phyloP scores from a whole-genome alignment of 1,139 yeast genomes.

The Hyphopichia pseudoburtonii region DNA sequence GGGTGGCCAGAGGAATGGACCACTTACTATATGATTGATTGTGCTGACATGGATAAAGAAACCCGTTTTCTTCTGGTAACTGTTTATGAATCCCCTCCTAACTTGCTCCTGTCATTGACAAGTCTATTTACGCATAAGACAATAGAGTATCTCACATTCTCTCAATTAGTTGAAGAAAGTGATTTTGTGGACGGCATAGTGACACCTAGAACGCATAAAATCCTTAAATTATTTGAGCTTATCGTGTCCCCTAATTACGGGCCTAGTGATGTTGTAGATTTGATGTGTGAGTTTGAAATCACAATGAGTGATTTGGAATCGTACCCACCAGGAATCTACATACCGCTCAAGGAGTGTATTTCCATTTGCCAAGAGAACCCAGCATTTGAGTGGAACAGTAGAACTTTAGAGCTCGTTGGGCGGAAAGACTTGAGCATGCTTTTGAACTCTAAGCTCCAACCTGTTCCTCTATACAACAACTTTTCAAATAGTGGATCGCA shows the following conservation, averaged over 20 bases:
- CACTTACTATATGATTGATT: conserved; percentile 48
- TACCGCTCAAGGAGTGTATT: conserved; percentile 65
- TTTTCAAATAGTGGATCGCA: conserved; percentile 9
- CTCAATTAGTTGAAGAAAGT: conserved; percentile 66
- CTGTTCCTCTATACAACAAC: conserved; percentile 15
- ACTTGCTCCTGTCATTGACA: conserved; percentile 51
- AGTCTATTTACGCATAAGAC: conserved; percentile 49
- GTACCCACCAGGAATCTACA: conserved; percentile 68
- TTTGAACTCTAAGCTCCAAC: conserved; percentile 15
- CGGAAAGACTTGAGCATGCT: conserved; percentile 61
- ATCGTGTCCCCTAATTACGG: conserved; percentile 56
- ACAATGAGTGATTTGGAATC: conserved; percentile 58
- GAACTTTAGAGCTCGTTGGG: conserved; percentile 61
- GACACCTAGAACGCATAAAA: conserved; percentile 63
- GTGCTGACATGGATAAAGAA: conserved; percentile 20
- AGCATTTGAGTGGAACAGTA: conserved; percentile 46
- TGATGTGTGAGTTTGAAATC: conserved; percentile 58
- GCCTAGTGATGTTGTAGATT: conserved; percentile 53
- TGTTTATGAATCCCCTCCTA: conserved; percentile 53
- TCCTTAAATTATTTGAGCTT: conserved; percentile 61
- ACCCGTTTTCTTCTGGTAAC: conserved; percentile 41
- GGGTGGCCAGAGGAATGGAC: conserved; percentile 77
- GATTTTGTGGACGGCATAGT: conserved; percentile 57
- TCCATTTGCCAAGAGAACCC: conserved; percentile 58
- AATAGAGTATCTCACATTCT: conserved; percentile 61